Evolutionary conservation across 306 rosid genomes (phyloP), one percentile per base, ranked within the genome.

Genomic region (Acmispon strigosus): DNA sequence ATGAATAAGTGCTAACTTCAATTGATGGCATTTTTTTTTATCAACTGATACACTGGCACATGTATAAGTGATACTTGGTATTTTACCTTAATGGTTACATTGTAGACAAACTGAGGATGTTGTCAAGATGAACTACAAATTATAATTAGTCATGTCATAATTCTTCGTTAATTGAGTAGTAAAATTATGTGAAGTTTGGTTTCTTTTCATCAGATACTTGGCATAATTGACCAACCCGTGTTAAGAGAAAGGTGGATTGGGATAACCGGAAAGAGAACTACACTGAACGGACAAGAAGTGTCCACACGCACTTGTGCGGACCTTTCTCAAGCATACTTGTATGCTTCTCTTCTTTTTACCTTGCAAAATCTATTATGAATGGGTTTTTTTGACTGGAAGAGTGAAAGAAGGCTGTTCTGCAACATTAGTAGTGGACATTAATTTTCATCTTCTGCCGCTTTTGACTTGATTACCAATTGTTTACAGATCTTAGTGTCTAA

Each of bases 201-300:
- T 41, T 44, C 60, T 52, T 51, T 56, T 63, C 69, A 60, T 69
- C 89, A 94, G 98, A 89, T 94, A 78, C 87, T 94, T 78, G 98
- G 98, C 72, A 79, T 94, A 57, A 86, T 94, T 47, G 91, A 94
- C 84, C 98, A 94, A 78, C 98, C 98, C 20, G 75, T 94, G 52
- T 80, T 94, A 77, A 82, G 69, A 78, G 98, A 94, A 77, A 90
- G 98, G 81, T 94, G 98, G 98, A 77, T 89, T 49, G 97, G 98
- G 49, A 64, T 90, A 47, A 73, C 81, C 70, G 97, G 98, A 67
- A 83, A 88, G 78, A 78, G 61, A 81, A 89, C 97, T 77, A 89
- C 82, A n/a, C 67, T 90, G 62, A 94, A 90, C 11, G 95, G 98
- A 61, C 77, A 84, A 77, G 88, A 74, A 70, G 87, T 89, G 68